Evolutionary conservation across 2,329 filamentous ascomycete genomes (phyloP), one percentile per base, ranked within the genome.

Genomic region (Fusarium pininemorale): DNA sequence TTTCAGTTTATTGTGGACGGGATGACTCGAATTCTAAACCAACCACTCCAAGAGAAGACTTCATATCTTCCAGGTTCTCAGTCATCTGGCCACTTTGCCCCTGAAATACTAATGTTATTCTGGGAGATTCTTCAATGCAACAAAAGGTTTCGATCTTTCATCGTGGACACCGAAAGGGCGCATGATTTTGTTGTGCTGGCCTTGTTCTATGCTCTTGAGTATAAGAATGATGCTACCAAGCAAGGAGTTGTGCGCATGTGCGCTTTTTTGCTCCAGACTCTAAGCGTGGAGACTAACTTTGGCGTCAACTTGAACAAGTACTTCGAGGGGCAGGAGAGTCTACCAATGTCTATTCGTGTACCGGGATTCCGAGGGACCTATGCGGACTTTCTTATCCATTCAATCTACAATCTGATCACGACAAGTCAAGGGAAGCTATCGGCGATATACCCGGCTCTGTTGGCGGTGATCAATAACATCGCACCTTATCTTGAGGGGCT

Each of bases 111-210:
- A 63, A 96, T 98, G 89, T 87, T 99, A 5, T 98, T 98, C 80
- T 99, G 96, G 96, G 96, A 99, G 84, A 91, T 94, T 42, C 90
- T 96, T 9, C 96, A 99, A 82, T 98, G 96, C 87, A 99, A 99
- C 84, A 98, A 98, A 84, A 90, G 96, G 67, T 99, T 99, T 84
- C 90, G 96, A 38, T 94, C 95, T 3, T 99, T 98, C 82, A 96
- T 99, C 78, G 96, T 98, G 72, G 96, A 99, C 77, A 98, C 96
- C 0, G 94, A 96, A 79, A 89, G 96, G 61, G 94, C 94, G 1
- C 94, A 98, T 79, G 96, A 99, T 81, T 98, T 98, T 82, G 88
- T 98, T 58, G 90, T 98, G 18, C 86, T 98, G 26, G 91, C 97
- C 45, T 85, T 98, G 7, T 99, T 97, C 83, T 98, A 98, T 81